phyloP scores from a whole-genome alignment of 2,329 filamentous ascomycete species.

The Calonectria montana region DNA sequence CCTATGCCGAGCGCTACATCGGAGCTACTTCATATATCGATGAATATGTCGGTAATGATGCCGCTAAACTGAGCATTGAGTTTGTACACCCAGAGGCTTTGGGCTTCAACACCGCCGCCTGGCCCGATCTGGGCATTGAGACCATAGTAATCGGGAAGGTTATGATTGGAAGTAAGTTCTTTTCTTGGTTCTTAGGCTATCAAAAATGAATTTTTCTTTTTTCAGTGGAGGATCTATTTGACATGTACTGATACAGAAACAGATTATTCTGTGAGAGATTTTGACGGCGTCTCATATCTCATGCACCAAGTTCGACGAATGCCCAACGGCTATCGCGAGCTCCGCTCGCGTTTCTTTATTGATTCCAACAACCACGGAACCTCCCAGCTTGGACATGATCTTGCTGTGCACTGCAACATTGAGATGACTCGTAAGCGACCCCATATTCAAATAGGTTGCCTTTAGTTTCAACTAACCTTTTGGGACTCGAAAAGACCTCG shows the following conservation, averaged over 20 bases:
- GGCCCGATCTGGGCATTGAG: not conserved
- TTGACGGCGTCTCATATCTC: not conserved
- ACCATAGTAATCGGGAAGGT: not conserved
- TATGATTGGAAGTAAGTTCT: not conserved
- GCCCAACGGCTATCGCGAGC: not conserved
- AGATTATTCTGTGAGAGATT: not conserved
- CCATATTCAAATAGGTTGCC: no score
- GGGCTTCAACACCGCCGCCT: not conserved
- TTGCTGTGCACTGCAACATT: not conserved
- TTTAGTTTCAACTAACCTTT: not conserved
- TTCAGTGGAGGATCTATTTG: no score
- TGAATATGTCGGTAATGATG: not conserved
- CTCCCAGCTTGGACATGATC: not conserved
- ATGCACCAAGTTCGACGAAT: not conserved
- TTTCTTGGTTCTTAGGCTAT: no score
- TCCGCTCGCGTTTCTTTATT: not conserved
- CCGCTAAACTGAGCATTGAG: not conserved
- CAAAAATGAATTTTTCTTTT: no score
- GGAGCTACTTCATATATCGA: not conserved
- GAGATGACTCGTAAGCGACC: not conserved
- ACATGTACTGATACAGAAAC: no score
- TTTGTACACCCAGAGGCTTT: not conserved
- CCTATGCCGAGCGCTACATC: not conserved
- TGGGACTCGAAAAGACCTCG: not conserved
- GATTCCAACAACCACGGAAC: not conserved